Base-by-base conservation (phyloP, 257 asterid species). In the Solanum paucissectum region DNA sequence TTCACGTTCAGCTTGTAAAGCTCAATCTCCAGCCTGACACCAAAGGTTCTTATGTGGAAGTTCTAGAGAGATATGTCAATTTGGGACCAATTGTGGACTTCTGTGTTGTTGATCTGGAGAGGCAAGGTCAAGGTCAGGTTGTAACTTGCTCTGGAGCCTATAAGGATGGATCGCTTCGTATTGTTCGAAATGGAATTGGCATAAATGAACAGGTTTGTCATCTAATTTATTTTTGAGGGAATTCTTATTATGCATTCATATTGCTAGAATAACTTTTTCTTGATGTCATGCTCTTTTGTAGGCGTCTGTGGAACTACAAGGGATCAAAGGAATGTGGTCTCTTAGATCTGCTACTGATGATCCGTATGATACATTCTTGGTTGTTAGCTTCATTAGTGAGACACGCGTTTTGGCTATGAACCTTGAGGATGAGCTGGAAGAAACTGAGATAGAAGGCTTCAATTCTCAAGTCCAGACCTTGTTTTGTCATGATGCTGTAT, bases 121-220 rank as follows among this genome's bases (percentile, higher is more conserved):
- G 98, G 93, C 99, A 96, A 93, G 98, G 99, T 90, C 99, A 95
- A 92, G 99, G 98, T 87, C 98, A 96, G 93, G 99, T 96, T 87
- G 99, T 96, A 87, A 96, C 98, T 81, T 96, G 98, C 93, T 95
- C 98, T n/a, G 98, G 99, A 88, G 98, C 99, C 87, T 96, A 92
- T 88, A 95, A 95, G 91, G 99, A 96, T 90, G 99, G 98, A 83
- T 96, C 99, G 68, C 94, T 96, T 87, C 97, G 99, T 85, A 91
- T 96, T 83, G 98, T 96, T 86, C 98, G 98, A 66, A 95, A 96
- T 92, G 99, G 99, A 86, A 96, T 96, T 49, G 99, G 99, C 72
- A 96, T 96, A 75, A 96, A 95, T 87, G 99, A 95, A 89, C 99
- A 95, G 98, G 98, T 95, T 87, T 62, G 32, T 82, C 66, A 27